phyloP scores from a whole-genome alignment of 176 grass and related monocot genomes.

The Saccharum officinarum region DNA sequence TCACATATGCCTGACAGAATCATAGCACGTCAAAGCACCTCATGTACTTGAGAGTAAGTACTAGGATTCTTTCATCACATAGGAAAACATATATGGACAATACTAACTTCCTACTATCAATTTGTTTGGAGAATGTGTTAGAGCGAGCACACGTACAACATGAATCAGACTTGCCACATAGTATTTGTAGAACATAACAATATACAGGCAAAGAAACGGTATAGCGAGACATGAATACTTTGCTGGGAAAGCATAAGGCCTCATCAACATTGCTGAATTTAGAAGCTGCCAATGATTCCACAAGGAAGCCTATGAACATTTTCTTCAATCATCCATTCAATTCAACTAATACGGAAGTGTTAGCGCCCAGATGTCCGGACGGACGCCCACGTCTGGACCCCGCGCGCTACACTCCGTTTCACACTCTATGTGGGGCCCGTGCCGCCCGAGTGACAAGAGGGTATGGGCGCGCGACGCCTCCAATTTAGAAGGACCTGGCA shows the following conservation, averaged over 20 bases:
- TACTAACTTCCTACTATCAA: not conserved
- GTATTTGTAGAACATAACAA: not conserved
- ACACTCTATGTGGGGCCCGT: too few relatives aligned
- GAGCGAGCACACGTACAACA: not conserved
- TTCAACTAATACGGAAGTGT: too few relatives aligned
- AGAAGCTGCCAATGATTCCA: not conserved
- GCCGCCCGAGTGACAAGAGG: too few relatives aligned
- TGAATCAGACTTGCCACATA: conserved; percentile 1
- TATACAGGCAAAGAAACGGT: conserved; percentile 12
- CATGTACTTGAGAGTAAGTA: not conserved
- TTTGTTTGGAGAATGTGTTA: not conserved
- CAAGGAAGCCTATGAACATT: not conserved
- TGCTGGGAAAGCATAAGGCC: not conserved
- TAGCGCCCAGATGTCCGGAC: too few relatives aligned
- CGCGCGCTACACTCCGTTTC: too few relatives aligned
- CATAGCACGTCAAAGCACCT: not conserved
- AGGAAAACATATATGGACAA: not conserved
- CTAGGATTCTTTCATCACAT: not conserved
- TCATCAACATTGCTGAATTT: not conserved
- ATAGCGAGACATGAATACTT: conserved; percentile 15
- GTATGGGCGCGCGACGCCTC: too few relatives aligned
- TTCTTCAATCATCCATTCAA: too few relatives aligned
- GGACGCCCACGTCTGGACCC: too few relatives aligned
- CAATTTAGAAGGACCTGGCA: too few relatives aligned
- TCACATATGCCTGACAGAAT: not conserved